phyloP scores from a whole-genome alignment of 768 basidiomycete genomes.

The Serendipita sp. region DNA sequence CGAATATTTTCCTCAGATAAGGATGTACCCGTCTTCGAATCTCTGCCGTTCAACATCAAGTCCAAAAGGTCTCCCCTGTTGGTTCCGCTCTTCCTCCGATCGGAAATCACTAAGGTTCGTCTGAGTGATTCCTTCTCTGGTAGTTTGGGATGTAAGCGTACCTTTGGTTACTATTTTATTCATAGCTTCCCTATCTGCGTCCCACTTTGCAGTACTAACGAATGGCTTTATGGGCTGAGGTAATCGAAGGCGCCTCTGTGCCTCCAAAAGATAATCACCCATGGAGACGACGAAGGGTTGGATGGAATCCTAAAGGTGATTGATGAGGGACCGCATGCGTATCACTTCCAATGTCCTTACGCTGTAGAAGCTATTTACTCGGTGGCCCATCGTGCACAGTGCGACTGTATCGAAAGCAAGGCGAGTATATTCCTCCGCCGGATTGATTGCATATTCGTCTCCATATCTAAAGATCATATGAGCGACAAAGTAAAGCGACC shows the following conservation, averaged over 20 bases:
- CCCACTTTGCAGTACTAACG: constrained; percentile 23
- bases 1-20: constrained; percentile 28
- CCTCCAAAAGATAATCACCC: constrained; percentile 25
- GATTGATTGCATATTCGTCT: constrained; percentile 25
- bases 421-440: constrained; percentile 31
- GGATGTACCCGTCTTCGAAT: constrained; percentile 28
- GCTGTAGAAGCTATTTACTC: constrained; percentile 32
- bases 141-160: constrained; percentile 12
- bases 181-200: constrained; percentile 27
- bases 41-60: constrained; percentile 29
- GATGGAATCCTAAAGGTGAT: constrained; percentile 1
- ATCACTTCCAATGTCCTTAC: constrained; percentile 12
- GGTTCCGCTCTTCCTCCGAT: constrained; percentile 22
- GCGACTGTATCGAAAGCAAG: constrained; percentile 33
- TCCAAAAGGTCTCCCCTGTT: constrained; percentile 30
- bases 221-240: constrained; percentile 22
- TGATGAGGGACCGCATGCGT: neutral
- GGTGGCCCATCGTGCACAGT: constrained; percentile 29
- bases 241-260: constrained; percentile 21
- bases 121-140: neutral
- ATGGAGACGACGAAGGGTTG: constrained; percentile 13
- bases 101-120: constrained; percentile 21
- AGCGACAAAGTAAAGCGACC: neutral
- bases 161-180: constrained; percentile 25
- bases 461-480: constrained; percentile 23